These are phyloP conservation scores for Cercospora brassicicola DNA, from an alignment of 2,329 filamentous ascomycete species.

Conservation along the genomic window DNA sequence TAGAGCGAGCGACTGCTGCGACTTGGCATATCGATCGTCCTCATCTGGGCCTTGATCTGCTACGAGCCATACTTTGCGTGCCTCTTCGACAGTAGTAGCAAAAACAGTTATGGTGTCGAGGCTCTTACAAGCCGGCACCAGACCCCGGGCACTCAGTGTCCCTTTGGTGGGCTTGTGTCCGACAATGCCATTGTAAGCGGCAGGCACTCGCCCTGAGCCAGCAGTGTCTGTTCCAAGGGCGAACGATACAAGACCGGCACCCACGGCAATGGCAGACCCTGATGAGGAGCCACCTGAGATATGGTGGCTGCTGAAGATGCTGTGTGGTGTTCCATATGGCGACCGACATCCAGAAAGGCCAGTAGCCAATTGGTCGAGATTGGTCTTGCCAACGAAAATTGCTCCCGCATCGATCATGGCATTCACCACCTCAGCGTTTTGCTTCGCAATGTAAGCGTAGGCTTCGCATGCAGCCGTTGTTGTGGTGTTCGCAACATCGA, in stretches of 20 bases:
- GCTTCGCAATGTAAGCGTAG: conserved; percentile 50
- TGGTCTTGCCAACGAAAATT: conserved; percentile 61
- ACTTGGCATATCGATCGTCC: conserved; percentile 55
- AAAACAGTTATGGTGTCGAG: conserved; percentile 61
- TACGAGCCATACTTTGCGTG: conserved; percentile 52
- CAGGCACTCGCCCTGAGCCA: conserved; percentile 55
- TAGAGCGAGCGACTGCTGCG: conserved; percentile 37
- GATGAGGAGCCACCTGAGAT: conserved; percentile 60
- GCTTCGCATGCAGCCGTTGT: conserved; percentile 56
- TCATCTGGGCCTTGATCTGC: conserved; percentile 51
- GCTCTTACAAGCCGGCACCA: conserved; percentile 58
- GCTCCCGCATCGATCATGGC: conserved; percentile 55
- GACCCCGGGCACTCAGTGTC: conserved; percentile 51
- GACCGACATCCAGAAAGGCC: conserved; percentile 61
- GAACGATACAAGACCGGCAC: conserved; percentile 55
- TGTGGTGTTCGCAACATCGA: conserved; percentile 53
- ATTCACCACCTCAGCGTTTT: conserved; percentile 54
- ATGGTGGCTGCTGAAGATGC: conserved; percentile 52
- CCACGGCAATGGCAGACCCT: conserved; percentile 57
- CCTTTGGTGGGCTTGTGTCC: conserved; percentile 55
- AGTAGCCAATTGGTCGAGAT: conserved; percentile 64
- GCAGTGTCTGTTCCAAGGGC: conserved; percentile 60
- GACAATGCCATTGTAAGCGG: conserved; percentile 56
- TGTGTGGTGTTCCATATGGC: conserved; percentile 58
- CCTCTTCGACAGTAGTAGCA: conserved; percentile 52